Evolutionary conservation across 495 filamentous ascomycete genomes (phyloP).

Genomic region (Penicillium verhagenii): DNA sequence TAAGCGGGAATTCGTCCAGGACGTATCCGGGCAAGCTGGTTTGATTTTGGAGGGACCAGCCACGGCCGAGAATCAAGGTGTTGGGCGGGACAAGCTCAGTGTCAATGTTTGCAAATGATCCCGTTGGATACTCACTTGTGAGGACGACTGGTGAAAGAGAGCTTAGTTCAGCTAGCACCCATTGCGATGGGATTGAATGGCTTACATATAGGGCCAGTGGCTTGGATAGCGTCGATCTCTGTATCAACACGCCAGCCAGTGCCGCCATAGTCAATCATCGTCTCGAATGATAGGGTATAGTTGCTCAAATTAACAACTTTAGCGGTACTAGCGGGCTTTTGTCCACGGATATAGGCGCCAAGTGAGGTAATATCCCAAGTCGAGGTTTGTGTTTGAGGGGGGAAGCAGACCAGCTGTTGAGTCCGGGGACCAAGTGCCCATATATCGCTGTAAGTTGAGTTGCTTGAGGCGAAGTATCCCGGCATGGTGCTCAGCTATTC

Average conservation of each 20-base stretch:
- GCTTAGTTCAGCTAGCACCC: neutral
- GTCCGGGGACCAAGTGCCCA: neutral
- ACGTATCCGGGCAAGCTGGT: slow-evolving; percentile 3
- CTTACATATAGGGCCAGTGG: slow-evolving; percentile 6
- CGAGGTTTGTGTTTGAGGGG: neutral
- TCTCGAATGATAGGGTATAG: neutral
- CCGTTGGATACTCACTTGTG: neutral
- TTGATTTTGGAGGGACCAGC: slow-evolving; percentile 6
- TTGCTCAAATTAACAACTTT: neutral
- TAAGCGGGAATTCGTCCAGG: slow-evolving; percentile 2
- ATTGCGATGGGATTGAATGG: neutral
- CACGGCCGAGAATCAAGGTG: slow-evolving; percentile 3
- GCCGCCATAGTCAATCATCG: neutral
- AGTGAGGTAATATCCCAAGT: slow-evolving; percentile 7
- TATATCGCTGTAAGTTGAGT: neutral
- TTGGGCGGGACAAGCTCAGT: neutral
- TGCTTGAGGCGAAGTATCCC: neutral
- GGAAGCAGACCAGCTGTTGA: neutral
- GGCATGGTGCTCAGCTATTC: neutral
- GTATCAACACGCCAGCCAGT: slow-evolving; percentile 5
- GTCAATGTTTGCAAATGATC: neutral
- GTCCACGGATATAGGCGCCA: slow-evolving; percentile 1
- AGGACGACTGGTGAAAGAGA: neutral
- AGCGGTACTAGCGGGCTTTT: slow-evolving; percentile 1
- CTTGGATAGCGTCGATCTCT: slow-evolving; percentile 8